phyloP scores from a whole-genome alignment of 2,329 filamentous ascomycete genomes.

The Cytospora mali region DNA sequence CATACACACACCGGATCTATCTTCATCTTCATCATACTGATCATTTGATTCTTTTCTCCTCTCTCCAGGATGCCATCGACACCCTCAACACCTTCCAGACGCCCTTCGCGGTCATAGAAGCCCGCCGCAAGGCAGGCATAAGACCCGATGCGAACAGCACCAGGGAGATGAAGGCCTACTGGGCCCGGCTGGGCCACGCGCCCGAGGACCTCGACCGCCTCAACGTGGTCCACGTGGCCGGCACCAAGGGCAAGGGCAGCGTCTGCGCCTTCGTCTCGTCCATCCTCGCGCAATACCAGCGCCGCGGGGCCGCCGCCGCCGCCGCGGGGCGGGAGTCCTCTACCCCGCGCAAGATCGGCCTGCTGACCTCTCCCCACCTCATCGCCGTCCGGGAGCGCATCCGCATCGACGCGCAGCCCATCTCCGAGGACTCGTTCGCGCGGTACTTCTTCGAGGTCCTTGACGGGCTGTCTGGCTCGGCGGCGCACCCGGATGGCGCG shows the following conservation, averaged over 20 bases:
- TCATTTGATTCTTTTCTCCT: neutral
- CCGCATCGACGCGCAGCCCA: constrained; percentile 59
- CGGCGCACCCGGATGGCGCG: constrained; percentile 38
- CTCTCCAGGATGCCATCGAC: constrained; percentile 74
- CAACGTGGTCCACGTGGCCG: constrained; percentile 70
- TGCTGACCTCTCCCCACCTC: constrained; percentile 72
- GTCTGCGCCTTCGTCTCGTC: constrained; percentile 70
- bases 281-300: constrained; percentile 58
- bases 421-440: constrained; percentile 62
- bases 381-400: constrained; percentile 70
- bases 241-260: constrained; percentile 77
- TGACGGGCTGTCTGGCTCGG: constrained; percentile 51
- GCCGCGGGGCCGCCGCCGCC: constrained; percentile 30
- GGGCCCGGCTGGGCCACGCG: constrained; percentile 76
- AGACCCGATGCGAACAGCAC: constrained; percentile 71
- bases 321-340: neutral
- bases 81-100: constrained; percentile 90
- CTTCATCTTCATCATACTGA: too few species aligned
- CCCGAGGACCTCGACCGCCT: constrained; percentile 58
- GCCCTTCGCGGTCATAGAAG: constrained; percentile 79
- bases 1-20: too few species aligned
- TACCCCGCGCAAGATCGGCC: constrained; percentile 54
- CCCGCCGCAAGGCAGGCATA: constrained; percentile 73
- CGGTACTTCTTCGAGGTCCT: constrained; percentile 71
- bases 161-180: constrained; percentile 78